phyloP scores from a whole-genome alignment of 129 eudicot species.

The Gnaphalium uliginosum region DNA sequence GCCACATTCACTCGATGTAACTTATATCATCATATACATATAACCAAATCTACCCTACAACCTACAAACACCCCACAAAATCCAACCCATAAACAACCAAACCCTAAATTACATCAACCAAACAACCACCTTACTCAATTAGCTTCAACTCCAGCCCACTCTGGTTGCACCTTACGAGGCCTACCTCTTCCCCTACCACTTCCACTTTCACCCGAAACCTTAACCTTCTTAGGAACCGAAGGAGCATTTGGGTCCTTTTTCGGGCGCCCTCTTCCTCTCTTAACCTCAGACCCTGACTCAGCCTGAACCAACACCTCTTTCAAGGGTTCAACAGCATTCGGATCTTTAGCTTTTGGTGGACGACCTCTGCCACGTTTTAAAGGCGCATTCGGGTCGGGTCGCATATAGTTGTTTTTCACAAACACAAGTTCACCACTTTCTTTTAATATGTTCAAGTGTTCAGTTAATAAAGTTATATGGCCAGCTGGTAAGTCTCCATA shows the following conservation, averaged over 20 bases:
- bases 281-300: conserved; percentile 27
- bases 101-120: background rate
- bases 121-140: conserved; percentile 28
- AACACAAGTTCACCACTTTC: conserved; percentile 56
- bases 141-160: conserved; percentile 47
- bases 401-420: conserved; percentile 56
- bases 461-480: conserved; percentile 39
- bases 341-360: conserved; percentile 67
- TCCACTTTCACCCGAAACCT: conserved; percentile 35
- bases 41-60: background rate
- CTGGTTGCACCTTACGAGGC: conserved; percentile 63
- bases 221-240: conserved; percentile 47
- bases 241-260: conserved; percentile 68
- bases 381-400: conserved; percentile 44
- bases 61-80: background rate
- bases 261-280: conserved; percentile 77
- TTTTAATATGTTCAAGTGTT: conserved; percentile 47
- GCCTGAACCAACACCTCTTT: background rate
- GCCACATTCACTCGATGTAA: background rate
- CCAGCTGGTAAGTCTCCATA: conserved; percentile 57
- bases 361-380: conserved; percentile 78
- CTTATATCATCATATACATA: background rate
- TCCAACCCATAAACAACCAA: background rate
- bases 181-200: conserved; percentile 72
- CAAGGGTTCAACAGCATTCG: conserved; percentile 21